A percentile compares a stretch with the other conserved stretches of the same genome.
Conservation (phyloP, 257 asterid species). For the Ilex aquifolium region DNA sequence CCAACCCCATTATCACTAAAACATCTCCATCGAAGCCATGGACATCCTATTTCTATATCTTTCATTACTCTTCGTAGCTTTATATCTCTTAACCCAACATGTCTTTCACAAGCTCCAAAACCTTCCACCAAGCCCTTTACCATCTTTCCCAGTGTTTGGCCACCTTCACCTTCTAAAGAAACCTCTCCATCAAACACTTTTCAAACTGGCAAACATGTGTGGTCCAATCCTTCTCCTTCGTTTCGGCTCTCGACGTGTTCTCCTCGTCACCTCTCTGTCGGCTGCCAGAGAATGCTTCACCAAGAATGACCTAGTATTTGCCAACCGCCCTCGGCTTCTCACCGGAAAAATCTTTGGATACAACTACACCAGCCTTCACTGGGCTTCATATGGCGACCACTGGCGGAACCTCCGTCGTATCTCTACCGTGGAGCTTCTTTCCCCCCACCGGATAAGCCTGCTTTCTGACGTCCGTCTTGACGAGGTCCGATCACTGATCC, state of each 20-base stretch:
- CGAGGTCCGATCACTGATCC: conserved; percentile 20
- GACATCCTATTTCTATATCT: background rate
- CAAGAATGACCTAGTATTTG: background rate
- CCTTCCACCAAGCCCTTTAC: conserved; percentile 69
- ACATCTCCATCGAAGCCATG: background rate
- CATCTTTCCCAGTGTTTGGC: conserved; percentile 57
- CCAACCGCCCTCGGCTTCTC: background rate
- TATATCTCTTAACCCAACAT: conserved; percentile 15
- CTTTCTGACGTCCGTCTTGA: background rate
- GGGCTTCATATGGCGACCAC: background rate
- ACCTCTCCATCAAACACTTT: conserved; percentile 54
- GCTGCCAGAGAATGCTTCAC: conserved; percentile 56
- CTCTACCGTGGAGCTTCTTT: conserved; percentile 30
- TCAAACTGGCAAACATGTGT: conserved; percentile 30
- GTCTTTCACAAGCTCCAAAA: conserved; percentile 35
- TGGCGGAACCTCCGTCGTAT: conserved; percentile 16
- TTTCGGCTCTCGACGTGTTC: conserved; percentile 59
- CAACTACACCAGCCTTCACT: background rate
- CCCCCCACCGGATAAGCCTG: conserved; percentile 21
- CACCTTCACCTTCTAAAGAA: conserved; percentile 51
- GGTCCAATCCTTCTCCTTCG: conserved; percentile 58
- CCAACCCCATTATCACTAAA: background rate
- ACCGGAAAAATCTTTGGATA: background rate
- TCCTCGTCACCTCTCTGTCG: conserved; percentile 54
- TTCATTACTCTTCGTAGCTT: conserved; percentile 11